Evolutionary conservation across 75 land plant genomes (phyloP).

Genomic region (Gnetum montanum): DNA sequence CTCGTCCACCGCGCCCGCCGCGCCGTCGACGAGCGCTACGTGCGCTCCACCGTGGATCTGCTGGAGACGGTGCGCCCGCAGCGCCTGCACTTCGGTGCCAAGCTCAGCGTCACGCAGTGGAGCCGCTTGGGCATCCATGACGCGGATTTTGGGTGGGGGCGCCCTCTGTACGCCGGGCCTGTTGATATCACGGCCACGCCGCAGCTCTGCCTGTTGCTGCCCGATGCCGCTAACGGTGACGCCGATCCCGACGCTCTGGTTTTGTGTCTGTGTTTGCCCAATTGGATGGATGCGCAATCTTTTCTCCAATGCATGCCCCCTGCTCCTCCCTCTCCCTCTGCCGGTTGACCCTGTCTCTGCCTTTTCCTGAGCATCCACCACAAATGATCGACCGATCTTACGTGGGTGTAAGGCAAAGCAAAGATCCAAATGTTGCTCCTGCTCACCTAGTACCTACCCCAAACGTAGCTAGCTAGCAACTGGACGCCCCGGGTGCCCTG

Average conservation of each 20-base stretch:
- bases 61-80: slow-evolving; percentile 24
- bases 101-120: slow-evolving; percentile 44
- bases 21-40: slow-evolving; percentile 32
- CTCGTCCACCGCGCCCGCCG: slow-evolving; percentile 18
- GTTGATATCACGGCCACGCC: slow-evolving; percentile 38
- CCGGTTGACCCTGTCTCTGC: too few species aligned
- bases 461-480: too few species aligned
- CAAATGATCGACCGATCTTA: too few species aligned
- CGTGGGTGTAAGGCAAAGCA: too few species aligned
- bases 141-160: slow-evolving; percentile 46
- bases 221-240: slow-evolving; percentile 3
- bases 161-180: slow-evolving; percentile 41
- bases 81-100: slow-evolving; percentile 36
- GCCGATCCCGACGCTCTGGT: slow-evolving; percentile 8
- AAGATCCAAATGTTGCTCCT: too few species aligned
- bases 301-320: too few species aligned
- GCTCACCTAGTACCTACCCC: too few species aligned
- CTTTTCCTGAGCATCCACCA: too few species aligned
- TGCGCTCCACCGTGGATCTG: slow-evolving; percentile 36
- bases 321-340: too few species aligned
- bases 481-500: too few species aligned
- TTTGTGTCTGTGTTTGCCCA: slow-evolving; percentile 51
- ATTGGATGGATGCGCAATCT: slow-evolving; percentile 2
- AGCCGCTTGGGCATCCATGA: slow-evolving; percentile 42
- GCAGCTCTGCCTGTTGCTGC: slow-evolving; percentile 35